phyloP scores from a whole-genome alignment of 306 rosid species.

The Cucumis hystrix region DNA sequence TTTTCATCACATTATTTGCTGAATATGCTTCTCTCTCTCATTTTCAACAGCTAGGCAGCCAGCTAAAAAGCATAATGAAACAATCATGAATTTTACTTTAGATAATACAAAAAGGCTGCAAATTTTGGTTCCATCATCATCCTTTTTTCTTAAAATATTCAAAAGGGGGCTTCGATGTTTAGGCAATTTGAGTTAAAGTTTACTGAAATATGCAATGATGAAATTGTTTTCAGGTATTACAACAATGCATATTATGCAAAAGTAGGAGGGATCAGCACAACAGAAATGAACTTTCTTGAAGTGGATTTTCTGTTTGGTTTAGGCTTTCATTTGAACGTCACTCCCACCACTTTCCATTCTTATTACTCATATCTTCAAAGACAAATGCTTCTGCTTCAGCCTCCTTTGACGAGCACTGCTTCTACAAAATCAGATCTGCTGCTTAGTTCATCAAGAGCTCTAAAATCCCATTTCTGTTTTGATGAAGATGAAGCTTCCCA shows the following conservation, averaged over 20 bases:
- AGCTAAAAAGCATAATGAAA: not conserved
- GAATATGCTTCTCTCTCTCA: not conserved
- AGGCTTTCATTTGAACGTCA: constrained; percentile 73
- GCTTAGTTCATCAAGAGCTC: constrained; percentile 31
- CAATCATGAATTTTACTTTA: not conserved
- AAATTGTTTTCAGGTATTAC: constrained; percentile 43
- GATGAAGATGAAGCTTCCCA: constrained; percentile 70
- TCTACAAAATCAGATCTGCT: constrained; percentile 35
- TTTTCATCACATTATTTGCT: not conserved
- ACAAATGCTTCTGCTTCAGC: constrained; percentile 60
- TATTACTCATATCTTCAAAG: constrained; percentile 58
- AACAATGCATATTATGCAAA: constrained; percentile 97
- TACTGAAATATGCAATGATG: not conserved
- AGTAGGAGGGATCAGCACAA: constrained; percentile 90
- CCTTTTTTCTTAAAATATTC: not conserved
- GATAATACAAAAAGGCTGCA: not conserved
- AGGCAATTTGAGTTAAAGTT: not conserved
- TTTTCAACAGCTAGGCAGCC: not conserved
- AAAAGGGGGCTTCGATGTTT: not conserved
- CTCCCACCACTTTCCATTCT: constrained; percentile 60
- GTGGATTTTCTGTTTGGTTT: constrained; percentile 84
- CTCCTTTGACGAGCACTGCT: constrained; percentile 30
- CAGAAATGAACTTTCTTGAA: constrained; percentile 88
- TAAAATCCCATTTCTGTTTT: constrained; percentile 42
- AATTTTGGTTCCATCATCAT: not conserved